phyloP scores from a whole-genome alignment of 345 rosid genomes.

The Balakata baccata region DNA sequence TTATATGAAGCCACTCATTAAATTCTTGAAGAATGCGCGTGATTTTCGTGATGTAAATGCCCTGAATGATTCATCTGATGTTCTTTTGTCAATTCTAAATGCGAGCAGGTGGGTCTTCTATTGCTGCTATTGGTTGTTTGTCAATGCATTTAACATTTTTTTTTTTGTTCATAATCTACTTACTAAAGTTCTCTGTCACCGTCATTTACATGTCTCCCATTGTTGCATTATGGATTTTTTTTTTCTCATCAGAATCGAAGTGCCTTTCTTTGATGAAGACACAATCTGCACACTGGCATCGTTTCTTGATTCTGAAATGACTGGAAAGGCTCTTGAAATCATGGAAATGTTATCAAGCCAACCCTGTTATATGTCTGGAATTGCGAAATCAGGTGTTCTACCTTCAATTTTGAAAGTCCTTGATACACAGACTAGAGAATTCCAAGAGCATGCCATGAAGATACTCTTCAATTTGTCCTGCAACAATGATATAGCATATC shows the following conservation, averaged over 20 bases:
- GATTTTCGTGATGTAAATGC: slow-evolving; percentile 27
- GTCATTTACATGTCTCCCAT: background rate
- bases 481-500: slow-evolving; percentile 20
- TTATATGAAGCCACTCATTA: slow-evolving; percentile 24
- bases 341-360: slow-evolving; percentile 29
- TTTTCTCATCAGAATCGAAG: slow-evolving; percentile 20
- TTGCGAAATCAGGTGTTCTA: slow-evolving; percentile 28
- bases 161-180: background rate
- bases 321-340: slow-evolving; percentile 27
- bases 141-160: background rate
- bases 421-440: slow-evolving; percentile 17
- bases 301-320: slow-evolving; percentile 29
- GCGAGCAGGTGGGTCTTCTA: slow-evolving; percentile 31
- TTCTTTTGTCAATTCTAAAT: slow-evolving; percentile 32
- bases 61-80: slow-evolving; percentile 33
- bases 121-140: background rate
- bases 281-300: slow-evolving; percentile 24
- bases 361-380: slow-evolving; percentile 17
- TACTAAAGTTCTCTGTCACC: too few species aligned
- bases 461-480: slow-evolving; percentile 33
- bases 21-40: slow-evolving; percentile 34
- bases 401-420: slow-evolving; percentile 35
- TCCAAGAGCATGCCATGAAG: slow-evolving; percentile 23
- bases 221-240: background rate
- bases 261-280: slow-evolving; percentile 27